These are phyloP conservation scores for Diaporthe destruens DNA, from an alignment of 2,329 filamentous ascomycete genomes.

Conservation along the genomic window DNA sequence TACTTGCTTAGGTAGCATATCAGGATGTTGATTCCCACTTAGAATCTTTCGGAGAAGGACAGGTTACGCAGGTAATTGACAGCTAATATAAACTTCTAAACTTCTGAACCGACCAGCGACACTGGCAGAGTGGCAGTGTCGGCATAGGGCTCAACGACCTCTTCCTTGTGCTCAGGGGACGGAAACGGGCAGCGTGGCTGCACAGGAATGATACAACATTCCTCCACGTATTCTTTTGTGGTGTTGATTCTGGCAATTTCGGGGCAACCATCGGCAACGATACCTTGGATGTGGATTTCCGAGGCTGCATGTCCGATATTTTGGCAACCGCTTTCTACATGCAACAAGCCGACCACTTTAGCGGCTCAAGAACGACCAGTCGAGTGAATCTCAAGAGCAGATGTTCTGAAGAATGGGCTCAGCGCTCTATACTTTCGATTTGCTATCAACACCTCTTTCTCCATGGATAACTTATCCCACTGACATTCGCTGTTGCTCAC, in stretches of 20 bases:
- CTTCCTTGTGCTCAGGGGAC: too few species aligned
- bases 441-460: background rate
- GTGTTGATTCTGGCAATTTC: background rate
- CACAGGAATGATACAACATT: too few species aligned
- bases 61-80: too few species aligned
- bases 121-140: too few species aligned
- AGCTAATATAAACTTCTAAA: too few species aligned
- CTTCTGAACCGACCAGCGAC: too few species aligned
- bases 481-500: background rate
- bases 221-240: too few species aligned
- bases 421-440: conserved; percentile 13
- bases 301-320: background rate
- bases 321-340: background rate
- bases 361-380: background rate
- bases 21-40: too few species aligned
- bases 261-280: background rate
- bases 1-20: too few species aligned
- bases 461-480: background rate
- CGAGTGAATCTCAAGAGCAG: background rate
- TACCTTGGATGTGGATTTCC: background rate
- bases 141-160: too few species aligned
- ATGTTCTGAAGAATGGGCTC: background rate
- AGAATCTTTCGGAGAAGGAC: too few species aligned
- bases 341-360: background rate
- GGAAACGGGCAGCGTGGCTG: too few species aligned